Evolutionary conservation across 768 basidiomycete species (phyloP).

Genomic region (Austroboletus festivus): DNA sequence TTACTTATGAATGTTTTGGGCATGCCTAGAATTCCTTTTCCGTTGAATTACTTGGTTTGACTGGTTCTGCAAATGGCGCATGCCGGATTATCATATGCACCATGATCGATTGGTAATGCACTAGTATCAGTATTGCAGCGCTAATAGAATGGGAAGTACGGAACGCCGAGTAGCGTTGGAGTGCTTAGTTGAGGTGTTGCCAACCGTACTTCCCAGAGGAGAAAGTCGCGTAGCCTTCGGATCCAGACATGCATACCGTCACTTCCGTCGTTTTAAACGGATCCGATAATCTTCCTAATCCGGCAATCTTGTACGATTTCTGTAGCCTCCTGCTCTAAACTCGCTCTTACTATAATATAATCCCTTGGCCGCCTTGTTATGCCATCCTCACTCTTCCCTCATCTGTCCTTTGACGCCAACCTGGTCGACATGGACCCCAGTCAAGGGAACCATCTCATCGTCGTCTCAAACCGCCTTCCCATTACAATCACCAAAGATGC

Average conservation of each 20-base stretch:
- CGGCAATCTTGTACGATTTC: slow-evolving; percentile 24
- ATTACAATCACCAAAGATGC: slow-evolving; percentile 95
- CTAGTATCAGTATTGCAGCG: background rate
- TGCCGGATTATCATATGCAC: slow-evolving; percentile 6
- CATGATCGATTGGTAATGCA: background rate
- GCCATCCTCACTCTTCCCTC: slow-evolving; percentile 27
- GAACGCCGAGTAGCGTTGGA: slow-evolving; percentile 2
- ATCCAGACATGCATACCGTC: no score
- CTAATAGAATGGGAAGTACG: background rate
- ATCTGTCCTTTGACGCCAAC: slow-evolving; percentile 24
- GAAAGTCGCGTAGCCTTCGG: background rate
- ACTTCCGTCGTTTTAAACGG: slow-evolving; percentile 9
- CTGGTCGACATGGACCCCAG: slow-evolving; percentile 43
- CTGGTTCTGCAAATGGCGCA: slow-evolving; percentile 5
- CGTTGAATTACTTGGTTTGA: background rate
- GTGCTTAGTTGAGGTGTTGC: background rate
- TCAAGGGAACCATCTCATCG: slow-evolving; percentile 74
- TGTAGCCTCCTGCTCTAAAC: slow-evolving; percentile 10
- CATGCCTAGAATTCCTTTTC: background rate
- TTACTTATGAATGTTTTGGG: slow-evolving; percentile 1
- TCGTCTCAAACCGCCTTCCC: slow-evolving; percentile 93
- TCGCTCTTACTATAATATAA: slow-evolving; percentile 34
- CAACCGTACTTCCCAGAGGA: background rate
- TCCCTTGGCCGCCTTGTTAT: slow-evolving; percentile 12
- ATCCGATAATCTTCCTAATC: slow-evolving; percentile 37